Conservation (phyloP, 768 basidiomycete species). For the Lactarius quietus region DNA sequence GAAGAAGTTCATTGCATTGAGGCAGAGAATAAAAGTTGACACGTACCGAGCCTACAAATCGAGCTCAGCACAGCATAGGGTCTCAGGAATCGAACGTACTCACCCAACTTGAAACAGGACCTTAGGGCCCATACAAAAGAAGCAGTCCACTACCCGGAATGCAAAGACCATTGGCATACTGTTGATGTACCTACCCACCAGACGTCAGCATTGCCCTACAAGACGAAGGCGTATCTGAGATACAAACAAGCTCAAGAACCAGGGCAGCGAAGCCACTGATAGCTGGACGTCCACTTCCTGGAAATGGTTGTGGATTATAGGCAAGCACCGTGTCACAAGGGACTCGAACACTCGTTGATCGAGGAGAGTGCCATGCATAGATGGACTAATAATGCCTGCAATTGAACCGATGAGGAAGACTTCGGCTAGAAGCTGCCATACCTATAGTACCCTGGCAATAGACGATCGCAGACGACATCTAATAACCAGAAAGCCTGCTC, state of each 20-base stretch:
- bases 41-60: constrained; percentile 51
- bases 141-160: constrained; percentile 95
- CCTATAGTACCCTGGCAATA: constrained; percentile 98
- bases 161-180: constrained; percentile 98
- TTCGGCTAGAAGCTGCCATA: constrained; percentile 36
- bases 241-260: constrained; percentile 94
- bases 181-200: constrained; percentile 69
- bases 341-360: constrained; percentile 98
- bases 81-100: constrained; percentile 31
- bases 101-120: constrained; percentile 98
- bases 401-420: constrained; percentile 15
- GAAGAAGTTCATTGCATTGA: background rate
- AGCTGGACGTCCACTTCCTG: constrained; percentile 89
- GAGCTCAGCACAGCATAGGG: constrained; percentile 4
- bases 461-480: constrained; percentile 89
- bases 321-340: constrained; percentile 82
- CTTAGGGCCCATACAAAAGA: constrained; percentile 98
- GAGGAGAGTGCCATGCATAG: constrained; percentile 98
- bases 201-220: constrained; percentile 3
- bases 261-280: constrained; percentile 93
- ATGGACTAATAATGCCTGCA: constrained; percentile 53
- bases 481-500: constrained; percentile 98
- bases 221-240: constrained; percentile 28
- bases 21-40: background rate
- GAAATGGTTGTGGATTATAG: constrained; percentile 94